Conservation (phyloP, 345 rosid species). For the Eucalyptus pauciflora region DNA sequence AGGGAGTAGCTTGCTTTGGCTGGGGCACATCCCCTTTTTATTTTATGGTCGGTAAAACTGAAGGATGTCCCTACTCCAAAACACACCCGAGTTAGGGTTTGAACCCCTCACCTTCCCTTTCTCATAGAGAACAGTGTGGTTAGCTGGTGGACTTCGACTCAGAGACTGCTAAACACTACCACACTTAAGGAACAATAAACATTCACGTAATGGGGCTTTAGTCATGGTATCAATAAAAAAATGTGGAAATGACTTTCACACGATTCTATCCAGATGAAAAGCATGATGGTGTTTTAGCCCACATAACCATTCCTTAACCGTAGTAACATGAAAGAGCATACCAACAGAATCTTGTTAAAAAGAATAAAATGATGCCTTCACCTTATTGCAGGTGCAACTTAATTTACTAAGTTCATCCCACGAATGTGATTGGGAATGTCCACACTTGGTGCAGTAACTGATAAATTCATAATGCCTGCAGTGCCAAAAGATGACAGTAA, state of each 20-base stretch:
- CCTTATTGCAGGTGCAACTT: conserved; percentile 43
- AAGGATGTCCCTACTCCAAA: background rate
- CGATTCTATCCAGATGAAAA: background rate
- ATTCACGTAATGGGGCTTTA: background rate
- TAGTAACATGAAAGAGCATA: background rate
- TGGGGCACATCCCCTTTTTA: accelerated
- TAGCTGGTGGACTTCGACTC: background rate
- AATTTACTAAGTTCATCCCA: conserved; percentile 67
- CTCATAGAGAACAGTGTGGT: background rate
- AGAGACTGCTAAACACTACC: background rate
- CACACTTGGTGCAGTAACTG: conserved; percentile 61
- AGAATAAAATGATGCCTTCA: conserved; percentile 5
- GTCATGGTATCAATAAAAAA: background rate
- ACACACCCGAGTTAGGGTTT: background rate
- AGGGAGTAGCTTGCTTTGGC: background rate
- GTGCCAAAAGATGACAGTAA: background rate
- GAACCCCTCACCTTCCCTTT: background rate
- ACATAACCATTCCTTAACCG: background rate
- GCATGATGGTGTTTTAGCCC: background rate
- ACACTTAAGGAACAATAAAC: background rate
- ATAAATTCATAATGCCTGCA: conserved; percentile 77
- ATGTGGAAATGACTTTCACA: background rate
- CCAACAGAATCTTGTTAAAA: background rate
- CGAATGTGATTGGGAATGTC: conserved; percentile 42
- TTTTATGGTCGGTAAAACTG: background rate